These are phyloP conservation scores for Macrocybe sp. DNA, from an alignment of 1,284 basidiomycete genomes.

Conservation along the genomic window DNA sequence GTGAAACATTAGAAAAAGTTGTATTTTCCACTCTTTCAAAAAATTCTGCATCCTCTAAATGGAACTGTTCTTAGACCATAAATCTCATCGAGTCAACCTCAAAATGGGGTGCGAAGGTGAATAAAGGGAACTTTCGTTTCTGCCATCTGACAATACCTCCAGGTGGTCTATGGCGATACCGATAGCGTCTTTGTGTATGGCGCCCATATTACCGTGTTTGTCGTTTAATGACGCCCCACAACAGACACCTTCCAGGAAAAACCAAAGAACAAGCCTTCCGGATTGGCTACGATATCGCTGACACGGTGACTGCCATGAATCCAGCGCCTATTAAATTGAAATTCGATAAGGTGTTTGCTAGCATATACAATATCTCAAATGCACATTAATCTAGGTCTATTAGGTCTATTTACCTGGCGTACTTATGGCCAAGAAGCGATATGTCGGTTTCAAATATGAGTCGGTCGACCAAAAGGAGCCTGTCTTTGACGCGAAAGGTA, in stretches of 20 bases:
- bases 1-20: constrained; percentile 94
- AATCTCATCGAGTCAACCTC: constrained; percentile 70
- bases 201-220: neutral
- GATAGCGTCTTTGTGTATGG: constrained; percentile 85
- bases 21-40: constrained; percentile 6
- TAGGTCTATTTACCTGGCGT: constrained; percentile 93
- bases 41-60: neutral
- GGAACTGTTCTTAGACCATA: constrained; percentile 60
- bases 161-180: constrained; percentile 96
- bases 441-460: constrained; percentile 96
- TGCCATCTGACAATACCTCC: neutral
- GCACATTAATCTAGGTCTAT: neutral
- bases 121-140: neutral
- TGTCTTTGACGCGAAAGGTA: constrained; percentile 94
- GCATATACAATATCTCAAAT: too few relatives aligned
- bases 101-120: constrained; percentile 82
- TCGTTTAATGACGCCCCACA: neutral
- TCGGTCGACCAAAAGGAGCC: constrained; percentile 74
- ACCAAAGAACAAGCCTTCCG: constrained; percentile 92
- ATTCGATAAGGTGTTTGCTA: constrained; percentile 81
- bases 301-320: constrained; percentile 81
- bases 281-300: constrained; percentile 90
- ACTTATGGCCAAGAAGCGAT: constrained; percentile 94
- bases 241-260: constrained; percentile 73
- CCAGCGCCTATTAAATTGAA: constrained; percentile 93